These are phyloP conservation scores for Pseudonitzschia pungens DNA, from an alignment of 108 stramenopile genomes.

Conservation along the genomic window DNA sequence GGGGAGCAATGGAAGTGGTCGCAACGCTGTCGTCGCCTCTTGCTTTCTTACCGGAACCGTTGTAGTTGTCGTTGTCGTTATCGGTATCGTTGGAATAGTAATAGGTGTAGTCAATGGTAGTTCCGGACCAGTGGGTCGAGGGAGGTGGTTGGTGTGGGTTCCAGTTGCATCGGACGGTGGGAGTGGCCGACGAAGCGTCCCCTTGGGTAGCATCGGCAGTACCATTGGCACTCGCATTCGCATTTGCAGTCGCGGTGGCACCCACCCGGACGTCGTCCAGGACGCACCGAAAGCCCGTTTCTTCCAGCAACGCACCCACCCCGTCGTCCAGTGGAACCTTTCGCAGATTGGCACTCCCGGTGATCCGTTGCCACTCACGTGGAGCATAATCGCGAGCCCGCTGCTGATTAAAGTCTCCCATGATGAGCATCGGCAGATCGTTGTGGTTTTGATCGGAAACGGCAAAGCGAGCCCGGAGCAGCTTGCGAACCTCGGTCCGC, in stretches of 20 bases:
- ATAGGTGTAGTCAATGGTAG: constrained; percentile 25
- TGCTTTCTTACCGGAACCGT: not conserved
- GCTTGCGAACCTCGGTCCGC: not conserved
- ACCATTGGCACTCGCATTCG: not conserved
- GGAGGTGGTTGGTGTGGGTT: constrained; percentile 12
- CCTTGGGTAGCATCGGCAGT: too few species aligned
- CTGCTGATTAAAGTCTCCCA: constrained; percentile 30
- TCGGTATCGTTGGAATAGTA: not conserved
- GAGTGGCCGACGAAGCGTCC: too few species aligned
- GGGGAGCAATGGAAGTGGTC: not conserved
- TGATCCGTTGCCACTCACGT: constrained; percentile 10
- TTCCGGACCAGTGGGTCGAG: constrained; percentile 32
- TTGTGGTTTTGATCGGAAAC: not conserved
- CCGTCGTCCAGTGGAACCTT: constrained; percentile 16
- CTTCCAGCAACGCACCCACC: constrained; percentile 1
- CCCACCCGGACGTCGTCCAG: constrained; percentile 4
- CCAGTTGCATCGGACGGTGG: constrained; percentile 18
- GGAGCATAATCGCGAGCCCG: constrained; percentile 7
- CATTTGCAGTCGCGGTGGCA: not conserved
- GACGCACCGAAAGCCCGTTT: constrained; percentile 7
- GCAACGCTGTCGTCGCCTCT: not conserved
- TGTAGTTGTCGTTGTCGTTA: not conserved
- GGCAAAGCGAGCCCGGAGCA: not conserved
- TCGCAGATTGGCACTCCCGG: not conserved
- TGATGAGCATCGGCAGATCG: not conserved